Evolutionary conservation across 805 yeast species (phyloP), one percentile per base, ranked within the genome.

Genomic region (Yamadazyma insecticola): DNA sequence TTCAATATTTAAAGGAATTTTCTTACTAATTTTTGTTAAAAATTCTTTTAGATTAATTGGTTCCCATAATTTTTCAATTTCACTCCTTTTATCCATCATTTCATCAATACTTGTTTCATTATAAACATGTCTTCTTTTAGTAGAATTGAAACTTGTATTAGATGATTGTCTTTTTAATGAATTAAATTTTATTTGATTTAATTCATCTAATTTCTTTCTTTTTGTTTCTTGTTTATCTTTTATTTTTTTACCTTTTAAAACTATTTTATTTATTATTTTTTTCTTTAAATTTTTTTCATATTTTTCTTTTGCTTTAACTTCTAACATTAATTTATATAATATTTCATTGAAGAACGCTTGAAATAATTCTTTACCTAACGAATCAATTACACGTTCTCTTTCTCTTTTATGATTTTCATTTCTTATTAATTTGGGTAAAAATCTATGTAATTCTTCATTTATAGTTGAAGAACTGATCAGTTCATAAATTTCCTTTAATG

Each of bases 281-380:
- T 30, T 41, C 36, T 63, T 66, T 16, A 74, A 29, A 2, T 43
- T 44, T 6, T 32, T 44, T 1, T 55, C 42, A 26, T 69, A 50
- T 25, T 63, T 49, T 1, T 38, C 19, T n/a, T 60, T 68, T 0
- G 92, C 82, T 26, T 57, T 53, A 2, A 60, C 48, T 17, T 70
- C 70, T 24, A 70, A 45, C 0, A 62, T 53, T 3, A 57, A 50
- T 22, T 70, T 51, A 44, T 66, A 75, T 0, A 74, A 48, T 22
- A 71, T 61, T 41, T 82, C 89, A 26, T 72, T 66, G 24, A 84
- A 46, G 43, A 83, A 79, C 0, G 89, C 84, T 12, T 53, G 47
- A 39, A 61, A 81, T 1, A 84, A 49, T 24, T 77, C 83, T 1
- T 52, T 45, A 1, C 78, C 48, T n/a, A 80, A 54, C 0, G 53